A percentile compares a stretch with the other conserved stretches of the same genome.
phyloP scores from a whole-genome alignment of 257 asterid species.

The Voacanga thouarsii region DNA sequence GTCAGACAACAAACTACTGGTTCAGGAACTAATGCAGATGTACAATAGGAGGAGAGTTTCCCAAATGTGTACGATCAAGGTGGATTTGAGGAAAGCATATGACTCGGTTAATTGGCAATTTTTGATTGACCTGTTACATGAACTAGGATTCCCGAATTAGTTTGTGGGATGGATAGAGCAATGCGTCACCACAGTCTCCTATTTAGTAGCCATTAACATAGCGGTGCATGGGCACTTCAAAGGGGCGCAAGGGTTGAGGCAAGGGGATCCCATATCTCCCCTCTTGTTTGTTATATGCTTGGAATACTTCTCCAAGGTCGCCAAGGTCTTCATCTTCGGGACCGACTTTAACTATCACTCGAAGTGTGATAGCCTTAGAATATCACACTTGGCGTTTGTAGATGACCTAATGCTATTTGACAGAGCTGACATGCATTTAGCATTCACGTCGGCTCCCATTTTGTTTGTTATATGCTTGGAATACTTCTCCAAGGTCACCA shows the following conservation, averaged over 20 bases:
- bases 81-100: too few relatives aligned
- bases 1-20: too few relatives aligned
- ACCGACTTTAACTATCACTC: too few relatives aligned
- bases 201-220: not conserved
- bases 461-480: not conserved
- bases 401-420: slow-evolving; percentile 4
- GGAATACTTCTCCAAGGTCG: not conserved
- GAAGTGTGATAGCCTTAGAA: not conserved
- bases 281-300: not conserved
- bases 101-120: too few relatives aligned
- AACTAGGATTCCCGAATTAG: not conserved
- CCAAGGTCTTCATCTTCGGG: not conserved
- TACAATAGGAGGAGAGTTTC: not conserved
- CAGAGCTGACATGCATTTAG: not conserved
- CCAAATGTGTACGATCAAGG: not conserved
- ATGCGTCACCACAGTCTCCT: not conserved
- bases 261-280: slow-evolving; percentile 9
- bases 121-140: not conserved
- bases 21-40: too few relatives aligned
- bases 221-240: not conserved
- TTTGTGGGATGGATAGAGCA: not conserved
- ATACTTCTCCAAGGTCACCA: not conserved
- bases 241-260: not conserved
- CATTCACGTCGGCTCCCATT: too few relatives aligned
- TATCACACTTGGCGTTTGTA: not conserved